Evolutionary conservation across 306 rosid genomes (phyloP).

Genomic region (Dalbergia cochinchinensis): DNA sequence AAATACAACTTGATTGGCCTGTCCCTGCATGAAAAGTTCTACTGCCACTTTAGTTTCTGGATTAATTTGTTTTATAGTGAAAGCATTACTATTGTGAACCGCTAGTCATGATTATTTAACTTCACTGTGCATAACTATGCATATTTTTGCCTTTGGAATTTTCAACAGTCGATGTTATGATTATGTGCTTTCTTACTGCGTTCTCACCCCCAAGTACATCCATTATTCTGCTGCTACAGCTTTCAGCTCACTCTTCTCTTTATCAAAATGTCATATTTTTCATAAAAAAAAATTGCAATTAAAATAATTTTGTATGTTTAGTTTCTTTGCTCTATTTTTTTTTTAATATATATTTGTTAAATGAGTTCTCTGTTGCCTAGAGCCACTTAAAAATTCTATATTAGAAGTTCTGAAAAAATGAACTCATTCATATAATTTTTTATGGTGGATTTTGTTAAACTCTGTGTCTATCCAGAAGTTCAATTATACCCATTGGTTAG

Average conservation of each 20-base stretch:
- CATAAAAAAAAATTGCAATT: not conserved
- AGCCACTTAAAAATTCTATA: not conserved
- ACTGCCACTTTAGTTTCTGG: not conserved
- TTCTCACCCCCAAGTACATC: not conserved
- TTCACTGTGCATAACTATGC: not conserved
- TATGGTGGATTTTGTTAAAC: slow-evolving; percentile 5
- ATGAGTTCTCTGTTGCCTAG: not conserved
- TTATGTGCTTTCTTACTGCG: not conserved
- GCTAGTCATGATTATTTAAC: slow-evolving; percentile 12
- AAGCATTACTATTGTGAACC: slow-evolving; percentile 11
- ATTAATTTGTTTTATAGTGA: slow-evolving; percentile 25
- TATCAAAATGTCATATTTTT: not conserved
- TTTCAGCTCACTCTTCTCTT: slow-evolving; percentile 4
- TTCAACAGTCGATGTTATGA: not conserved
- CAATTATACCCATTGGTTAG: slow-evolving; percentile 6
- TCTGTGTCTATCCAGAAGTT: not conserved
- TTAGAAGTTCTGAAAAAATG: slow-evolving; percentile 14
- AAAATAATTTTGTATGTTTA: not conserved
- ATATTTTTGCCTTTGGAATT: slow-evolving; percentile 15
- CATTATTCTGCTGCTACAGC: not conserved
- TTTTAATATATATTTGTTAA: not conserved
- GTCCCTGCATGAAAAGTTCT: slow-evolving; percentile 13
- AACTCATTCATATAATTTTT: not conserved
- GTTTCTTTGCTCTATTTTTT: not conserved
- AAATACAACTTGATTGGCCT: slow-evolving; percentile 31